Conservation (phyloP, 306 rosid genomes). For the Begonia masoniana region DNA sequence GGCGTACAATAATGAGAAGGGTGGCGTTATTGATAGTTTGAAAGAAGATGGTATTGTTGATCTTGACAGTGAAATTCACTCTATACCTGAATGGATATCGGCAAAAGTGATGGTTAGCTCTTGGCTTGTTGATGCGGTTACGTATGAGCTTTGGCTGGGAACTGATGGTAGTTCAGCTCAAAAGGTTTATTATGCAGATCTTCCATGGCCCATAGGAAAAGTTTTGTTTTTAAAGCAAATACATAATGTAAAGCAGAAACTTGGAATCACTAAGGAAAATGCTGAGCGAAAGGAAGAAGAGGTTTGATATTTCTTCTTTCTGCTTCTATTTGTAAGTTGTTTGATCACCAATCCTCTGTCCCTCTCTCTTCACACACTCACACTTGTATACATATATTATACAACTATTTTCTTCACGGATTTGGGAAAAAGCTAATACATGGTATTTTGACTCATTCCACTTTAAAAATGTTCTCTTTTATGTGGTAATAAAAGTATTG, state of each 20-base stretch:
- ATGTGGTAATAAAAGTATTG: slow-evolving; percentile 11
- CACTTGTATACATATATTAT: no score
- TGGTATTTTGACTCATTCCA: no score
- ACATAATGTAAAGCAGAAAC: slow-evolving; percentile 35
- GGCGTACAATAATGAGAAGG: slow-evolving; percentile 70
- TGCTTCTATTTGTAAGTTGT: not conserved
- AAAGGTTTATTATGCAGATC: slow-evolving; percentile 59
- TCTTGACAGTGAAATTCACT: slow-evolving; percentile 46
- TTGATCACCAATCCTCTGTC: not conserved
- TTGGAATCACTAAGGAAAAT: slow-evolving; percentile 55
- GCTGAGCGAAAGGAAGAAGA: slow-evolving; percentile 49
- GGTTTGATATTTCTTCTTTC: slow-evolving; percentile 23
- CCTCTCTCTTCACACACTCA: not conserved
- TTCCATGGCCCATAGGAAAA: slow-evolving; percentile 87
- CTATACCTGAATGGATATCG: slow-evolving; percentile 64
- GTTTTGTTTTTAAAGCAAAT: slow-evolving; percentile 41
- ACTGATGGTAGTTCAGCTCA: slow-evolving; percentile 43
- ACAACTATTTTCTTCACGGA: no score
- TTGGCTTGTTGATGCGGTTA: slow-evolving; percentile 81
- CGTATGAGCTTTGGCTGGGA: slow-evolving; percentile 74
- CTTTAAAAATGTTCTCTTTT: no score
- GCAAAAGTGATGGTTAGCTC: slow-evolving; percentile 59
- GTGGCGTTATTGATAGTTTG: slow-evolving; percentile 58
- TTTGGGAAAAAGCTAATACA: no score
- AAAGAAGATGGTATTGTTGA: slow-evolving; percentile 43